These are phyloP conservation scores for Pleoardoris graminearum DNA, from an alignment of 2,329 filamentous ascomycete species.

Conservation along the genomic window DNA sequence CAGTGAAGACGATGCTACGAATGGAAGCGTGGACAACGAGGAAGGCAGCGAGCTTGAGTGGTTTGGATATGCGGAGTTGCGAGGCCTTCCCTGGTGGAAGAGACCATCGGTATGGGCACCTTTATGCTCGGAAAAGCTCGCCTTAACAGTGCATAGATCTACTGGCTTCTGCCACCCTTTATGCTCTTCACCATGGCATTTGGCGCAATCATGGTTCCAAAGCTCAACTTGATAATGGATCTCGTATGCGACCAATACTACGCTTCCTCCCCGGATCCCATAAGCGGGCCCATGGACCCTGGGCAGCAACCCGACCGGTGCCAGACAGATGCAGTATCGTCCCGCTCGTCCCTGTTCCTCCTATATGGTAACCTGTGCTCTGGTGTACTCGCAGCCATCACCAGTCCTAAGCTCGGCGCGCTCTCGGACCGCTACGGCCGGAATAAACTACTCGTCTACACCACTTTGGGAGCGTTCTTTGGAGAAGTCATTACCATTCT, in stretches of 20 bases:
- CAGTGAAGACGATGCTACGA: constrained; percentile 8
- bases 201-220: constrained; percentile 83
- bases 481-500: constrained; percentile 78
- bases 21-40: constrained; percentile 14
- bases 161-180: constrained; percentile 61
- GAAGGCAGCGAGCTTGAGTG: constrained; percentile 29
- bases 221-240: constrained; percentile 80
- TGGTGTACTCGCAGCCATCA: constrained; percentile 77
- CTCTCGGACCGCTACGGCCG: constrained; percentile 87
- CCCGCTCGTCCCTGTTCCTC: constrained; percentile 75
- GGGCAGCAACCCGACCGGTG: constrained; percentile 64
- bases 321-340: constrained; percentile 75
- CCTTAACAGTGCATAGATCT: constrained; percentile 9
- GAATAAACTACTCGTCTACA: constrained; percentile 71
- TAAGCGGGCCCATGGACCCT: constrained; percentile 35
- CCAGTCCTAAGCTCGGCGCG: constrained; percentile 79
- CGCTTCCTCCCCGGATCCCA: constrained; percentile 57
- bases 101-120: constrained; percentile 51
- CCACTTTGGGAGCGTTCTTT: constrained; percentile 73
- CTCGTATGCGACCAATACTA: constrained; percentile 86
- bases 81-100: constrained; percentile 54
- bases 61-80: constrained; percentile 44
- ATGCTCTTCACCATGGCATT: constrained; percentile 82
- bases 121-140: background rate
- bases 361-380: constrained; percentile 74